Percentiles rank a stretch among this genome's conserved stretches.
Conservation (phyloP, 352 stramenopile species). For the Globisporangium recalcitrans region DNA sequence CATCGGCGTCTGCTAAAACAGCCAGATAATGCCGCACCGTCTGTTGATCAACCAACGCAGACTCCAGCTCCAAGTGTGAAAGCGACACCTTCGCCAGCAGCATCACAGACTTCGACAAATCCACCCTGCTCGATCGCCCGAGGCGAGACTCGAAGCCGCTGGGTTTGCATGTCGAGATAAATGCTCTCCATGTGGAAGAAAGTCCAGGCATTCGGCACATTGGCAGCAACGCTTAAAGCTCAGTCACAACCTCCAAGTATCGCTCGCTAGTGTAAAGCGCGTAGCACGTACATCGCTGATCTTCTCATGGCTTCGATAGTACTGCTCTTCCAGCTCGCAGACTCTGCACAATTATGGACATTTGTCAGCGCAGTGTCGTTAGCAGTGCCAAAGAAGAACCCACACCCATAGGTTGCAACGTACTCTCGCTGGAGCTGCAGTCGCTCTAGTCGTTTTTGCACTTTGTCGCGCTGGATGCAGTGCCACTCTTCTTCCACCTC, state of each 20-base stretch:
- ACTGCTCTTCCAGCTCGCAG: slow-evolving; percentile 57
- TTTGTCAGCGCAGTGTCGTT: neutral
- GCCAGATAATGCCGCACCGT: neutral
- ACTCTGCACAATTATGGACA: slow-evolving; percentile 29
- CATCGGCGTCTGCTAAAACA: slow-evolving; percentile 13
- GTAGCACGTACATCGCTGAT: slow-evolving; percentile 46
- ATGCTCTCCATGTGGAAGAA: slow-evolving; percentile 62
- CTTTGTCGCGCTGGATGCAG: slow-evolving; percentile 48
- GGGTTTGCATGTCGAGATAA: slow-evolving; percentile 77
- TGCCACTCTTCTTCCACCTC: slow-evolving; percentile 72
- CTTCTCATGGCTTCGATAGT: slow-evolving; percentile 49
- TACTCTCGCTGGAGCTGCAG: slow-evolving; percentile 54
- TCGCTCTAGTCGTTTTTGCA: slow-evolving; percentile 43
- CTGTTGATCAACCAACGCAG: neutral
- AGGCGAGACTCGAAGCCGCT: slow-evolving; percentile 64
- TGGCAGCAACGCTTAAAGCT: neutral
- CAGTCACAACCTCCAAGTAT: neutral
- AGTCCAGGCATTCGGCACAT: neutral
- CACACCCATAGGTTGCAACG: neutral
- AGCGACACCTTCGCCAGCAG: neutral
- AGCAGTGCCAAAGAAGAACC: neutral
- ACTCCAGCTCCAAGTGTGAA: neutral
- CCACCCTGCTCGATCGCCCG: slow-evolving; percentile 61
- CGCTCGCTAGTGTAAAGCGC: neutral
- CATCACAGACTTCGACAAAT: neutral